Evolutionary conservation across 2,329 filamentous ascomycete species (phyloP).

Genomic region (Scytalidium lignicola): DNA sequence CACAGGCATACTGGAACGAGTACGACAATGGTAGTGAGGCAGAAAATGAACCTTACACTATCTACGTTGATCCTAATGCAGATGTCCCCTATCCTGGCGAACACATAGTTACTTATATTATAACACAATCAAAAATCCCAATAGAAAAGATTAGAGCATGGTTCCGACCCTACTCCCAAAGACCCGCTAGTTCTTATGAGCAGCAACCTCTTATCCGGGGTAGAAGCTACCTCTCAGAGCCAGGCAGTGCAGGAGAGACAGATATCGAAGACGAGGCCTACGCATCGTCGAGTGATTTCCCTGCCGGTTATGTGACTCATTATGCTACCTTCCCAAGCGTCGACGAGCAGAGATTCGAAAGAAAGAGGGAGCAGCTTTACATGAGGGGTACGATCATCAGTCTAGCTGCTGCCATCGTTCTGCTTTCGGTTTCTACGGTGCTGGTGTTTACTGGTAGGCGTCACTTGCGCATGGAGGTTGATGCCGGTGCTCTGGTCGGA

Average conservation of each 20-base stretch:
- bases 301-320: slow-evolving; percentile 47
- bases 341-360: slow-evolving; percentile 42
- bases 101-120: slow-evolving; percentile 46
- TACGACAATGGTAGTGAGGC: slow-evolving; percentile 75
- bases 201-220: slow-evolving; percentile 21
- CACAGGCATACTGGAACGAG: slow-evolving; percentile 71
- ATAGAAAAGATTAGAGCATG: slow-evolving; percentile 47
- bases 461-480: slow-evolving; percentile 65
- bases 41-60: slow-evolving; percentile 59
- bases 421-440: slow-evolving; percentile 60
- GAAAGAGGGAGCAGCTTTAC: slow-evolving; percentile 51
- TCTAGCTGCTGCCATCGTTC: slow-evolving; percentile 54
- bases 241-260: slow-evolving; percentile 26
- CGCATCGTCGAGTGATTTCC: slow-evolving; percentile 42
- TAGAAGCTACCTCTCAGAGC: slow-evolving; percentile 15
- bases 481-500: slow-evolving; percentile 66
- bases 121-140: slow-evolving; percentile 35
- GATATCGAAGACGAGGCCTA: slow-evolving; percentile 46
- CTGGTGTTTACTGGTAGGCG: slow-evolving; percentile 65
- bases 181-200: slow-evolving; percentile 18
- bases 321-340: slow-evolving; percentile 49
- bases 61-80: slow-evolving; percentile 69
- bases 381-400: slow-evolving; percentile 47
- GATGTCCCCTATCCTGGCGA: slow-evolving; percentile 52
- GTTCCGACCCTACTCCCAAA: slow-evolving; percentile 33